Evolutionary conservation across 805 yeast species (phyloP), one percentile per base, ranked within the genome.

Genomic region (Huiozyma sinensis): DNA sequence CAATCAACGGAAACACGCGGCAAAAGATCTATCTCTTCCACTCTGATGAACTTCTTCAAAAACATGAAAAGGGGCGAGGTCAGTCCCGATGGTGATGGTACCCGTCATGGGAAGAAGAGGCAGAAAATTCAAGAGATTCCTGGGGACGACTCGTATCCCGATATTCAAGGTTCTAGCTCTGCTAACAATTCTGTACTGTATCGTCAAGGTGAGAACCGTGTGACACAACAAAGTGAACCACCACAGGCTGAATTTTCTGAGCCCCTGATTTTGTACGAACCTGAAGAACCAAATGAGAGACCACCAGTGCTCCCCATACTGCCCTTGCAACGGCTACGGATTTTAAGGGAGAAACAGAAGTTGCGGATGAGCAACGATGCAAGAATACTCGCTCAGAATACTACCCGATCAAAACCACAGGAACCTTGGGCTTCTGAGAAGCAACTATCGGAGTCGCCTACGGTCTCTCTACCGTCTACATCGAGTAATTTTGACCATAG

Each of bases 271-370:
- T 33, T 47, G 9, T 47, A 47, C 33, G 50, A 44, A 17, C 10
- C 47, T 7, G 43, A 30, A 6, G 12, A 8, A 2, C 17, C 28
- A 17, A 48, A 42, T 7, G 44, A 34, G n/a, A 51, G 64, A 42
- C 66, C 64, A 6, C 63, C 61, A 2, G 49, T 60, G 27, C 41
- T 61, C 34, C 63, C 64, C 2, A 52, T 61, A 12, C 42, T 58
- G 33, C 66, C 66, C 3, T 37, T 58, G 7, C 63, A 61, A 41
- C 44, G 66, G 33, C 48, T 61, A 40, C 46, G 51, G 39, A 40
- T 61, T 34, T 36, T 61, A 37, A 50, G 61, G 38, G 49, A 52
- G 36, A 59, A 50, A 44, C 66, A 61, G 41, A 45, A 49, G 28
- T 41, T 47, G 48, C 52, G 56, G 32, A 40, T 44, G 9, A 43